These are phyloP conservation scores for Colletotrichum acutatum DNA, from an alignment of 2,329 filamentous ascomycete genomes.

Conservation along the genomic window DNA sequence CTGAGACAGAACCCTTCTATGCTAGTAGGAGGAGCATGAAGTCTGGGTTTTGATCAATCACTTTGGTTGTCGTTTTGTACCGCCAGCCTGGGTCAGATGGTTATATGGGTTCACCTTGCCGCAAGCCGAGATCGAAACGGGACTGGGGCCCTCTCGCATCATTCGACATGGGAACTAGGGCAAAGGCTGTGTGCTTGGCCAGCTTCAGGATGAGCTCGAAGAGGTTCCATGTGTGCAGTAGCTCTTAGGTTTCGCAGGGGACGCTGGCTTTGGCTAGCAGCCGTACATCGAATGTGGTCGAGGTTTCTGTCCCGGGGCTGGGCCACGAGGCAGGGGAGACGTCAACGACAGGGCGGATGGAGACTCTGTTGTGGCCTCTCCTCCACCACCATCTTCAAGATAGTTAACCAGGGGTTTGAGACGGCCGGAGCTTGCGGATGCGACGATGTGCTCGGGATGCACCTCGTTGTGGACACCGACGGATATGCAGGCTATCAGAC, in stretches of 20 bases:
- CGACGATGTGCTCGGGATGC: not conserved
- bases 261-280: not conserved
- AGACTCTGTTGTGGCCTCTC: not conserved
- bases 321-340: conserved; percentile 1
- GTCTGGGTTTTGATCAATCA: not conserved
- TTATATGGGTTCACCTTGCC: conserved; percentile 11
- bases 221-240: not conserved
- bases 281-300: not conserved
- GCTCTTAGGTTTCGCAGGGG: not conserved
- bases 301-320: not conserved
- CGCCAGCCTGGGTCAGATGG: not conserved
- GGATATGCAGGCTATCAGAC: not conserved
- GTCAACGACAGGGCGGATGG: conserved; percentile 13
- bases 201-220: not conserved
- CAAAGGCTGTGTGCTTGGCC: not conserved
- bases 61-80: not conserved
- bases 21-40: too few species aligned
- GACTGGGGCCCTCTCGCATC: not conserved
- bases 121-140: conserved; percentile 6
- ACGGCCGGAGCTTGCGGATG: not conserved
- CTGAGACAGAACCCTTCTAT: not conserved
- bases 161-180: not conserved
- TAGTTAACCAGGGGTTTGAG: not conserved
- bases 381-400: not conserved
- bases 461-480: not conserved